Percentiles rank a stretch among this genome's conserved stretches.
phyloP scores from a whole-genome alignment of 2,329 filamentous ascomycete species.

The Epichloe scottii region DNA sequence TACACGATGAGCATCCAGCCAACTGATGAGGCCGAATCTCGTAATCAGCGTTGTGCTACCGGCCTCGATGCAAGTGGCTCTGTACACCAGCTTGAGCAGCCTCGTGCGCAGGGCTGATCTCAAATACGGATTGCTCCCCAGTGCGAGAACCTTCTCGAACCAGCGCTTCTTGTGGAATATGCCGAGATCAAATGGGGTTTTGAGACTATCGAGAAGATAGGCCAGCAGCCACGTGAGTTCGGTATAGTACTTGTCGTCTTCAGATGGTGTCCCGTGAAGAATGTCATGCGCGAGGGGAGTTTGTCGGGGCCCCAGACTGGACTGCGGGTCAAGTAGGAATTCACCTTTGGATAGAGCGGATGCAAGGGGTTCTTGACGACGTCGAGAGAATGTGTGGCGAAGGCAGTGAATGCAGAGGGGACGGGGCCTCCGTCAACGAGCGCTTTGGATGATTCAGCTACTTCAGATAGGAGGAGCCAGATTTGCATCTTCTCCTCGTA shows the following conservation, averaged over 20 bases:
- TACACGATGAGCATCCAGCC: conserved; percentile 53
- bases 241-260: conserved; percentile 60
- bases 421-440: conserved; percentile 45
- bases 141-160: conserved; percentile 61
- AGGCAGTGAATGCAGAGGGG: conserved; percentile 63
- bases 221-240: conserved; percentile 65
- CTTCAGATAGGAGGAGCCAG: conserved; percentile 67
- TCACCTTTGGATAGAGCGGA: conserved; percentile 74
- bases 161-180: conserved; percentile 50
- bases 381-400: conserved; percentile 56
- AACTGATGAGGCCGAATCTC: conserved; percentile 59
- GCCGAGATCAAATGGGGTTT: conserved; percentile 44
- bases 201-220: conserved; percentile 57
- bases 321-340: conserved; percentile 65
- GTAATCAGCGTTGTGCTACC: conserved; percentile 75
- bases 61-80: conserved; percentile 52
- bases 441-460: conserved; percentile 58
- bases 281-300: conserved; percentile 58
- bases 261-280: conserved; percentile 51
- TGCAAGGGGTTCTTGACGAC: conserved; percentile 69
- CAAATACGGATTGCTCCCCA: conserved; percentile 56
- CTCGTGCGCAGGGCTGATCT: conserved; percentile 46
- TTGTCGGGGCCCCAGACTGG: conserved; percentile 65
- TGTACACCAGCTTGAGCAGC: conserved; percentile 48
- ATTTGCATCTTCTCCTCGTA: conserved; percentile 67